Percentiles rank a stretch among this genome's conserved stretches.
Evolutionary conservation across 2,329 filamentous ascomycete genomes (phyloP).

Genomic region (Magnaporthiopsis poae): DNA sequence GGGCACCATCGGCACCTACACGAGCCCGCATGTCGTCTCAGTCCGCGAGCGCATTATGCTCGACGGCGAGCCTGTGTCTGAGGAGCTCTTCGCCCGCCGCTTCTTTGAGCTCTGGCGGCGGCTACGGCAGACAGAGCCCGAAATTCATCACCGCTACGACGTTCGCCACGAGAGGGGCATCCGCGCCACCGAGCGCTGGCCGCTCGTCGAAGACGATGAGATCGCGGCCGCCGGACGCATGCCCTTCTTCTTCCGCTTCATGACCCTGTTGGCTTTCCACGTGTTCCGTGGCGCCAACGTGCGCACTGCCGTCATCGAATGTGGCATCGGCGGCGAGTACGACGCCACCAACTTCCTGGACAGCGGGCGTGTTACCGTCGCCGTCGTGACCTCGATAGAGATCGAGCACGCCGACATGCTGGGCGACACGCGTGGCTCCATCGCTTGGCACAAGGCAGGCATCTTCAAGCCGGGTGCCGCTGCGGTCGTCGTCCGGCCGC

Average conservation of each 20-base stretch:
- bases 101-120: conserved; percentile 79
- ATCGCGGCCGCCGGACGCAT: conserved; percentile 35
- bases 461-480: conserved; percentile 54
- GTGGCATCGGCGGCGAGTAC: conserved; percentile 86
- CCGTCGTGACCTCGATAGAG: conserved; percentile 43
- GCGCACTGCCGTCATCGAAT: conserved; percentile 74
- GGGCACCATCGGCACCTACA: conserved; percentile 61
- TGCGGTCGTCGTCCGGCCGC: conserved; percentile 37
- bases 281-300: conserved; percentile 69
- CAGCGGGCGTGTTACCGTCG: conserved; percentile 11
- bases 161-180: background rate
- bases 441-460: conserved; percentile 66
- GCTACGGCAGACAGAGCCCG: conserved; percentile 30
- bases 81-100: conserved; percentile 60
- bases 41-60: conserved; percentile 79
- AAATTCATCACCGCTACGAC: conserved; percentile 8
- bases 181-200: background rate
- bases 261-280: conserved; percentile 83
- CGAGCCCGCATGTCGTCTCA: conserved; percentile 73
- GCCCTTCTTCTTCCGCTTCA: conserved; percentile 83
- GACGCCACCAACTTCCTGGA: conserved; percentile 70
- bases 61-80: conserved; percentile 59
- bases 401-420: conserved; percentile 59
- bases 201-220: background rate
- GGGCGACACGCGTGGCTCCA: conserved; percentile 54